Conservation (phyloP, 257 asterid genomes). For the Gardenia jasminoides region DNA sequence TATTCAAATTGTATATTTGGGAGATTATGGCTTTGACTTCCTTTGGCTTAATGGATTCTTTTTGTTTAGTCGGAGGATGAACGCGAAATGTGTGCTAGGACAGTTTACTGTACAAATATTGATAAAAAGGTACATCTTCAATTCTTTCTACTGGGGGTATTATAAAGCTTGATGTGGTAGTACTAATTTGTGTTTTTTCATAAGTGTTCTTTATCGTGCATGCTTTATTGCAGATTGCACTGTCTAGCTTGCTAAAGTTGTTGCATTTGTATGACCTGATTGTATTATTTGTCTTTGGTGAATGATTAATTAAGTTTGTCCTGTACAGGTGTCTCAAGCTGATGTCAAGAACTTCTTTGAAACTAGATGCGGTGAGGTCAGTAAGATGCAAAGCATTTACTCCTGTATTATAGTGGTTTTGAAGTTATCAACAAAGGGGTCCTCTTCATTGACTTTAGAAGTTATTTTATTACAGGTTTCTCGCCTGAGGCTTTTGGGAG, state of each 20-base stretch:
- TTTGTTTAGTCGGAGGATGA: conserved; percentile 79
- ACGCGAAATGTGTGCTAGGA: conserved; percentile 97
- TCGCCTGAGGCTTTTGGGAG: conserved; percentile 93
- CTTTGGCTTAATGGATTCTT: conserved; percentile 5
- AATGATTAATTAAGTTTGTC: not conserved
- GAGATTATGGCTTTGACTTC: conserved; percentile 7
- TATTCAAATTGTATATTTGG: not conserved
- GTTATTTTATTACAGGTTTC: conserved; percentile 62
- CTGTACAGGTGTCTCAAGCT: conserved; percentile 62
- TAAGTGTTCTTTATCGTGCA: not conserved
- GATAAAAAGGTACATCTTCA: conserved; percentile 65
- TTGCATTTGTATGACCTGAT: not conserved
- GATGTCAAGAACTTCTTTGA: conserved; percentile 90
- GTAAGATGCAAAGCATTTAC: conserved; percentile 11
- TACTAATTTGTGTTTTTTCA: not conserved
- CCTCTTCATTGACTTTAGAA: not conserved
- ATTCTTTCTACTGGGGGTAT: not conserved
- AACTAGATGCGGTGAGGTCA: conserved; percentile 85
- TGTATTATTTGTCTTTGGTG: not conserved
- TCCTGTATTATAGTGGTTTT: not conserved
- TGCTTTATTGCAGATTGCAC: not conserved
- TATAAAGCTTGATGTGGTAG: not conserved
- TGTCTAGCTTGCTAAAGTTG: conserved; percentile 4
- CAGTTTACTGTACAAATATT: conserved; percentile 93
- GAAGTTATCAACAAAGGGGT: conserved; percentile 12